Base-by-base conservation (phyloP, 768 basidiomycete genomes). In the Tricholoma hemisulphureum region DNA sequence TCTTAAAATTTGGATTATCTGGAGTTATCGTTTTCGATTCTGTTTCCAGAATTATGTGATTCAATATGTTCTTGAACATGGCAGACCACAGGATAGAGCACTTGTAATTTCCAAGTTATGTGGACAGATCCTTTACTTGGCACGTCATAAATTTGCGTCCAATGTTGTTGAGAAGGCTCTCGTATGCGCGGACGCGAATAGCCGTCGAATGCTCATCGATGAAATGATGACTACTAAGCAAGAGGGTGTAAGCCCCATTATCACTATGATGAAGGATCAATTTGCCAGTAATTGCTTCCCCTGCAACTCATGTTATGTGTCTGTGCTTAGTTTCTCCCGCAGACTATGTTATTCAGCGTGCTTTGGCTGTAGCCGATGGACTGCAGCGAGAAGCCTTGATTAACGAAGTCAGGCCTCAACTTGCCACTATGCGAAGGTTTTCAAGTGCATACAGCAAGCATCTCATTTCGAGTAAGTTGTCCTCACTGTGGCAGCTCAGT, bases 101-200 rank as follows among this genome's bases (percentile, higher is more conserved):
- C 73, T 80, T 55, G 82, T 97, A 34, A 78, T 94, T 55, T 71
- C 76, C 13, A 83, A 85, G 62, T 79, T 98, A 51, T 83, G 80
- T 8, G 92, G 92, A 3, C 87, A 91, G 65, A 81, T 98, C 70
- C 70, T 95, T 41, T 77, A 79, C 59, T 85, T 95, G 81, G 83
- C 93, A 1, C 83, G 86, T 53, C 93, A 93, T 70, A 96, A 96
- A 69, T 96, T 92, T 66, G 95, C 93, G 5, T 97, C 95, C 5
- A 98, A 99, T 66, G 96, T 98, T 18, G 91, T 89, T 70, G 95
- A 96, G 74, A 95, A 93, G 72, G 93, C 93, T 5, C 80, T 96
- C 32, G 70, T 86, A 26, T 84, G 80, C 31, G 84, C 89, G 1
- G 81, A 84, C 54, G 31, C 78, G 0, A 86, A 87, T 9, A 86